Conservation (phyloP, 805 yeast genomes). For the Sugiyamaella americana region DNA sequence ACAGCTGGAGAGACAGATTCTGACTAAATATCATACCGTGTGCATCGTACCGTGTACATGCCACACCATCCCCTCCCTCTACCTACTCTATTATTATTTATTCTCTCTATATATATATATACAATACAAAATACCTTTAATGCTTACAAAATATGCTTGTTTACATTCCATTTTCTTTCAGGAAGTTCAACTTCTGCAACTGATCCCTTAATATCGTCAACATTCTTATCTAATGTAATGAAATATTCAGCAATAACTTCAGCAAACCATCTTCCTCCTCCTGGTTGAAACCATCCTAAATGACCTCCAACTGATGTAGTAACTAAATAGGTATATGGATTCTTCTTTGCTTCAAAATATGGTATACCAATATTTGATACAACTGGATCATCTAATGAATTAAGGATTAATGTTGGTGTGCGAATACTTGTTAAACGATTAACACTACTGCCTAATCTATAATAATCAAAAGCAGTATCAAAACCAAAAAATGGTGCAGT, state of each 20-base stretch:
- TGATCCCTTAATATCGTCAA: slow-evolving; percentile 20
- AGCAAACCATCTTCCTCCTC: slow-evolving; percentile 63
- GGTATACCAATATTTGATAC: slow-evolving; percentile 53
- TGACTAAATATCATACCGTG: too few relatives aligned
- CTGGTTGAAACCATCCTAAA: slow-evolving; percentile 64
- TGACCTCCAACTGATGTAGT: slow-evolving; percentile 74
- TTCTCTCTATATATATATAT: background rate
- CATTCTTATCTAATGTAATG: slow-evolving; percentile 30
- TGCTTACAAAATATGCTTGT: slow-evolving; percentile 13
- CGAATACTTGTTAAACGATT: slow-evolving; percentile 45
- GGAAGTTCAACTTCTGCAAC: slow-evolving; percentile 13
- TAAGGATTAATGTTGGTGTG: slow-evolving; percentile 60
- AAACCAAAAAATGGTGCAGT: slow-evolving; percentile 66
- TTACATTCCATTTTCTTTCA: slow-evolving; percentile 17
- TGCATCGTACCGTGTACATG: too few relatives aligned
- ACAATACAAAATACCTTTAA: background rate
- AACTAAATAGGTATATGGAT: slow-evolving; percentile 55
- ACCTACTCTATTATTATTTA: too few relatives aligned
- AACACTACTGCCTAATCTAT: slow-evolving; percentile 54
- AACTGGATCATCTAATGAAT: slow-evolving; percentile 71
- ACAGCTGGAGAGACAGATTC: too few relatives aligned
- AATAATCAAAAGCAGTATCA: slow-evolving; percentile 58
- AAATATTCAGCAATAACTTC: slow-evolving; percentile 45
- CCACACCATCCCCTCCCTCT: too few relatives aligned
- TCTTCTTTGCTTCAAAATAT: slow-evolving; percentile 40